Conservation (phyloP, 106 monocot genomes). For the Alisma plantagoaquatica region DNA sequence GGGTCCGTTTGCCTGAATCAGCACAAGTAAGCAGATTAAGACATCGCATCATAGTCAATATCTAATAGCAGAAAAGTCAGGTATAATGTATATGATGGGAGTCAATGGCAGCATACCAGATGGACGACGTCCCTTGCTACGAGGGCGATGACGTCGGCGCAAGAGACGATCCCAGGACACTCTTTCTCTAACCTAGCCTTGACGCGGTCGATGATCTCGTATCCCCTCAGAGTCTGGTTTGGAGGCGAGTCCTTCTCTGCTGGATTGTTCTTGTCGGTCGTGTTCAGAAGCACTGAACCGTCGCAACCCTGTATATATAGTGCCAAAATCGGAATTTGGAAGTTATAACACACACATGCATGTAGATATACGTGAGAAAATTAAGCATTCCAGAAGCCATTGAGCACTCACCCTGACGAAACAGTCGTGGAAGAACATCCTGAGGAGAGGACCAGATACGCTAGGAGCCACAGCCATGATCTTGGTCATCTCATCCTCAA, state of each 20-base stretch:
- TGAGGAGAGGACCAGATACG: constrained; percentile 48
- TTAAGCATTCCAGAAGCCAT: background rate
- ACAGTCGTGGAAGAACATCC: constrained; percentile 80
- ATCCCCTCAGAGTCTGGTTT: constrained; percentile 13
- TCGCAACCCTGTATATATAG: constrained; percentile 16
- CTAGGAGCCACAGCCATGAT: constrained; percentile 27
- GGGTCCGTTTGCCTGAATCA: background rate
- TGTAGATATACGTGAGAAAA: no score
- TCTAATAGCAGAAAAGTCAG: no score
- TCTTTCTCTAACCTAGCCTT: constrained; percentile 14
- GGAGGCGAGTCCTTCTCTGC: constrained; percentile 13
- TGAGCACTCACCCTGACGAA: constrained; percentile 51
- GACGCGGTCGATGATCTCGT: constrained; percentile 9
- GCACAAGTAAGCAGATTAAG: no score
- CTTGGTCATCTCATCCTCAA: constrained; percentile 26
- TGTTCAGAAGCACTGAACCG: constrained; percentile 12
- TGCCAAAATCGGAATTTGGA: background rate
- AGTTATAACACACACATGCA: no score
- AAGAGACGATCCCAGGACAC: constrained; percentile 15
- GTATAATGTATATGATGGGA: background rate
- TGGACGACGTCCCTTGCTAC: constrained; percentile 13
- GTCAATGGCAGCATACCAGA: background rate
- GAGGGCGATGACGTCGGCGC: constrained; percentile 12
- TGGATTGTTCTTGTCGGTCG: background rate
- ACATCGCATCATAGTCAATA: no score